phyloP scores from a whole-genome alignment of 2,329 filamentous ascomycete species.

The Dryadomyces quercivorus region DNA sequence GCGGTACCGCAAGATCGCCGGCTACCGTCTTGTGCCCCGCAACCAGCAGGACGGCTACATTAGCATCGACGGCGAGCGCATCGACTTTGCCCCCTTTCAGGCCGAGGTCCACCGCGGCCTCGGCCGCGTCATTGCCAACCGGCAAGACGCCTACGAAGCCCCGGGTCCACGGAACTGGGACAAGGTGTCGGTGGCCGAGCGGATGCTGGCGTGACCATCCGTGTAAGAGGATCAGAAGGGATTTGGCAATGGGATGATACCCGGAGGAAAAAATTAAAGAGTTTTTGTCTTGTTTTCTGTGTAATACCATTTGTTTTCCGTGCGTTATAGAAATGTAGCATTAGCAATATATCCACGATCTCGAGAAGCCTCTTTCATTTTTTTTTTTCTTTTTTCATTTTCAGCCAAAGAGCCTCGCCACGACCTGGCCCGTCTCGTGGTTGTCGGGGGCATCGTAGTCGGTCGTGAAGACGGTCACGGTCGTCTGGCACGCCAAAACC shows the following conservation, averaged over 20 bases:
- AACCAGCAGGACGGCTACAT: constrained; percentile 67
- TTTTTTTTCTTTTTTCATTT: too few relatives aligned
- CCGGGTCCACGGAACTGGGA: constrained; percentile 42
- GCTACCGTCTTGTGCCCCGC: constrained; percentile 72
- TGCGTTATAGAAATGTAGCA: not conserved
- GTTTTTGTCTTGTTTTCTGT: not conserved
- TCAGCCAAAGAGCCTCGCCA: too few relatives aligned
- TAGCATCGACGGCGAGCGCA: constrained; percentile 82
- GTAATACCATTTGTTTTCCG: not conserved
- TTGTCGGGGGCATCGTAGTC: not conserved
- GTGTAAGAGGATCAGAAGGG: not conserved
- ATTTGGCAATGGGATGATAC: not conserved
- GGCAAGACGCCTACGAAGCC: constrained; percentile 60
- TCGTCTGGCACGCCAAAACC: not conserved
- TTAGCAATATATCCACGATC: too few relatives aligned
- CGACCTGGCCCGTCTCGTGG: not conserved
- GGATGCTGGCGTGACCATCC: constrained; percentile 14
- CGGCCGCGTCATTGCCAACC: constrained; percentile 73
- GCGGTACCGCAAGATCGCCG: constrained; percentile 73
- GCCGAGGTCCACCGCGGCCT: constrained; percentile 75
- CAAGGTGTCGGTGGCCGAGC: constrained; percentile 17
- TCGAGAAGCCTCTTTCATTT: too few relatives aligned
- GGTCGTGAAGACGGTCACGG: not conserved
- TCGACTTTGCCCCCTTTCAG: constrained; percentile 84
- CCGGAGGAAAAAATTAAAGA: not conserved